Percentiles rank a stretch among this genome's conserved stretches.
phyloP scores from a whole-genome alignment of 1,284 basidiomycete species.

The Melampsora americana region DNA sequence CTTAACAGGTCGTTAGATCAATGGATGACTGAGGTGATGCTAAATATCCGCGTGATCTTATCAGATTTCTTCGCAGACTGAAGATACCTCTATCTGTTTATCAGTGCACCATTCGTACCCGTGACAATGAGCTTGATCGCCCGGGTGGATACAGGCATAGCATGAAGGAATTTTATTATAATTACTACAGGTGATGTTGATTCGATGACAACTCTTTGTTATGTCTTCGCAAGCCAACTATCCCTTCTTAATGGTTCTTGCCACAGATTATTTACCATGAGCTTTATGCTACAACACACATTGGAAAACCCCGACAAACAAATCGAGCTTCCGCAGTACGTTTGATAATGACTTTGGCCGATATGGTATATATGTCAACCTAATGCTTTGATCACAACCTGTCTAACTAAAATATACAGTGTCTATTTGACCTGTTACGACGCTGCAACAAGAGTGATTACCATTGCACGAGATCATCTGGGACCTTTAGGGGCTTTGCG shows the following conservation, averaged over 20 bases:
- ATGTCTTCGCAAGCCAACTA: not conserved
- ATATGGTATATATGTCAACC: not conserved
- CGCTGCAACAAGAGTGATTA: conserved; percentile 67
- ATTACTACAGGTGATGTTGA: conserved; percentile 4
- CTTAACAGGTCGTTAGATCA: conserved; percentile 4
- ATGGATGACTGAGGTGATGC: conserved; percentile 15
- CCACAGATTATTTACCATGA: conserved; percentile 65
- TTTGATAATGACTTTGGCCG: not conserved
- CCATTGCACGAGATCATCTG: conserved; percentile 64
- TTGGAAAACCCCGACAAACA: conserved; percentile 60
- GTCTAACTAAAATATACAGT: not conserved
- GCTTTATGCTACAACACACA: conserved; percentile 90
- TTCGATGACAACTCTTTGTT: not conserved
- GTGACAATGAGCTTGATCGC: not conserved
- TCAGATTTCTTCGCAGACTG: not conserved
- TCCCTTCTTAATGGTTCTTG: not conserved
- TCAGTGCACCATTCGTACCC: not conserved
- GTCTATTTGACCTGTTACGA: conserved; percentile 59
- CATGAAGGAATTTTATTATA: conserved; percentile 13
- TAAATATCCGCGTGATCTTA: not conserved
- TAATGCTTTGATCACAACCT: not conserved
- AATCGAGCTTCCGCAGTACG: conserved; percentile 47
- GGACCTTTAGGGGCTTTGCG: conserved; percentile 73
- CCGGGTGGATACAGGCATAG: conserved; percentile 4
- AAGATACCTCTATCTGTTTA: not conserved